Conservation (phyloP, 129 eudicot genomes). For the Helianthus tuberosus region DNA sequence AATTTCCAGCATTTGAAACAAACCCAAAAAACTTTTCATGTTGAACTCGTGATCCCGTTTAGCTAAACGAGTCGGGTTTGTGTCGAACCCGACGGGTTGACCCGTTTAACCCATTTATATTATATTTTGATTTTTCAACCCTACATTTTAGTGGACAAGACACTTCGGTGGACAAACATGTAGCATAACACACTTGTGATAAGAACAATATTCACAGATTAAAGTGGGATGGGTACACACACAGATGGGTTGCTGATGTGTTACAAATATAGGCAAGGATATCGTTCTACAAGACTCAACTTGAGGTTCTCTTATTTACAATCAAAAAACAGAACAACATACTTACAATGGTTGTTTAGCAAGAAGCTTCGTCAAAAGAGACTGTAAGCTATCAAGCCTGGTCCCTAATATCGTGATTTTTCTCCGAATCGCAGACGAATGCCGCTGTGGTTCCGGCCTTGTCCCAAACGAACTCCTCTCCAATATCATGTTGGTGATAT, state of each 20-base stretch:
- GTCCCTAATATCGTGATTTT: slow-evolving; percentile 78
- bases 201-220: neutral
- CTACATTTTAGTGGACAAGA: no score
- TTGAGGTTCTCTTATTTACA: neutral
- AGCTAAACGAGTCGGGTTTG: no score
- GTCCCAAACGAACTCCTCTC: slow-evolving; percentile 66
- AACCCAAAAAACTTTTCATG: no score
- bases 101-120: no score
- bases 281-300: neutral
- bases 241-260: neutral
- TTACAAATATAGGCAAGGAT: neutral
- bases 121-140: no score
- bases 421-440: slow-evolving; percentile 72
- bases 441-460: slow-evolving; percentile 77
- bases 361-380: slow-evolving; percentile 74
- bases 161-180: neutral
- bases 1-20: no score
- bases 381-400: slow-evolving; percentile 74
- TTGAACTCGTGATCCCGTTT: no score
- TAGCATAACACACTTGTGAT: neutral
- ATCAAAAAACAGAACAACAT: neutral
- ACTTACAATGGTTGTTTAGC: slow-evolving; percentile 73
- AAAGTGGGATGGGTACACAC: neutral
- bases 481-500: slow-evolving; percentile 68
- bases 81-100: no score